Conservation (phyloP, 2,329 filamentous ascomycete species). For the Ophiostoma populinum region DNA sequence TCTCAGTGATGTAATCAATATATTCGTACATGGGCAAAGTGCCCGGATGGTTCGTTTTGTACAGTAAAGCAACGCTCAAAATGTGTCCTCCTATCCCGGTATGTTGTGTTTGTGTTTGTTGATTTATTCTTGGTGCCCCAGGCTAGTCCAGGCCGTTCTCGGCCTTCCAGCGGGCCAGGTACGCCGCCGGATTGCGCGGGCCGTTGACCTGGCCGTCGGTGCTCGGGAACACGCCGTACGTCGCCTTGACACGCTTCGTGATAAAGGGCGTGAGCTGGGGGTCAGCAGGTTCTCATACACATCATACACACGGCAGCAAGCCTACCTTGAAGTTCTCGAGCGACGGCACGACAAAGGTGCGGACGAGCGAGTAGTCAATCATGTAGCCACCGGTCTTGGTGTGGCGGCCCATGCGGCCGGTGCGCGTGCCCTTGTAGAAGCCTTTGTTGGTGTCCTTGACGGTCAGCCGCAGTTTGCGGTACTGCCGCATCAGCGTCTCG, state of each 20-base stretch:
- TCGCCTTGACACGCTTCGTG: constrained; percentile 36
- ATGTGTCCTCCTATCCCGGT: not conserved
- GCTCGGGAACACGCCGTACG: constrained; percentile 22
- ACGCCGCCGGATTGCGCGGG: constrained; percentile 42
- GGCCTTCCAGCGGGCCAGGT: constrained; percentile 48
- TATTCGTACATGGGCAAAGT: constrained; percentile 1
- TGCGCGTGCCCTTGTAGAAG: constrained; percentile 92
- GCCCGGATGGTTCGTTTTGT: not conserved
- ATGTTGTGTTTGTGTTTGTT: not conserved
- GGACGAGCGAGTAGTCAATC: constrained; percentile 74
- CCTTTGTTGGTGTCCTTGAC: constrained; percentile 88
- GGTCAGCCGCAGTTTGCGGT: constrained; percentile 64
- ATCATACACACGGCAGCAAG: not conserved
- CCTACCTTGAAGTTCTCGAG: constrained; percentile 54
- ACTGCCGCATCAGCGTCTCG: constrained; percentile 44
- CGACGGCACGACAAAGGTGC: constrained; percentile 64
- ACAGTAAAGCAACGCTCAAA: constrained; percentile 6
- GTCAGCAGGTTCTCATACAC: constrained; percentile 7
- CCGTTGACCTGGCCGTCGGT: constrained; percentile 35
- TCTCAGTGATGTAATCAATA: too few relatives aligned
- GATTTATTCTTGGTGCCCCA: not conserved
- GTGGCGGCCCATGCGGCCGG: constrained; percentile 73
- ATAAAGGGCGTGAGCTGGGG: constrained; percentile 68
- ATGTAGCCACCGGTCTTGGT: constrained; percentile 70
- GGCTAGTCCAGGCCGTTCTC: constrained; percentile 43